Percentiles rank a stretch among this genome's conserved stretches.
Conservation (phyloP, 78 protist species). For the Ministeria vibrans region DNA sequence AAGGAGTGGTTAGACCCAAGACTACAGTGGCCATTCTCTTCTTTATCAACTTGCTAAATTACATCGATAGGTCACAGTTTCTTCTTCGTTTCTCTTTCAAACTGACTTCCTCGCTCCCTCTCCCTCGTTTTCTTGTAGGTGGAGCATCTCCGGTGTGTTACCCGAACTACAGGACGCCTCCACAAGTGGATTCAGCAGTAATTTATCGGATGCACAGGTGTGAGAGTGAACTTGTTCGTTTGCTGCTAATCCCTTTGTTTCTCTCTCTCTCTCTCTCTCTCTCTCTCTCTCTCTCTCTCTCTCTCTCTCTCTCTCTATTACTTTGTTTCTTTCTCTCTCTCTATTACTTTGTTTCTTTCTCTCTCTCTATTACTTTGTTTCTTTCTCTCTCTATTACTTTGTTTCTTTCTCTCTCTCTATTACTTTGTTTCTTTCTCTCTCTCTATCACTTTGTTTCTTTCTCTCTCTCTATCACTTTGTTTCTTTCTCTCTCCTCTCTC, state of each 20-base stretch:
- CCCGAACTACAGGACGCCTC: no score
- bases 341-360: background rate
- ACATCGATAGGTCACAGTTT: background rate
- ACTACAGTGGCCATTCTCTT: background rate
- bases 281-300: conserved; percentile 12
- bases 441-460: background rate
- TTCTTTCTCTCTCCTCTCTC: no score
- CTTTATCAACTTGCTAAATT: background rate
- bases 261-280: background rate
- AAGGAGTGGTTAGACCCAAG: no score
- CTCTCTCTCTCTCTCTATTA: conserved; percentile 7
- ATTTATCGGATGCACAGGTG: no score
- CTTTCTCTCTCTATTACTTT: conserved; percentile 6
- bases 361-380: background rate
- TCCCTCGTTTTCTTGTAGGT: background rate
- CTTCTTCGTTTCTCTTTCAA: background rate
- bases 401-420: conserved; percentile 3
- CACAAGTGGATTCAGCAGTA: background rate
- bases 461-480: background rate
- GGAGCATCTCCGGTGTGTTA: no score
- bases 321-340: conserved; percentile 3
- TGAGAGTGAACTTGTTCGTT: no score
- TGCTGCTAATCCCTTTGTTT: no score
- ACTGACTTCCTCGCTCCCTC: background rate
- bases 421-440: background rate